These are phyloP conservation scores for Malassezia globosa DNA, from an alignment of 1,284 basidiomycete genomes.

Conservation along the genomic window DNA sequence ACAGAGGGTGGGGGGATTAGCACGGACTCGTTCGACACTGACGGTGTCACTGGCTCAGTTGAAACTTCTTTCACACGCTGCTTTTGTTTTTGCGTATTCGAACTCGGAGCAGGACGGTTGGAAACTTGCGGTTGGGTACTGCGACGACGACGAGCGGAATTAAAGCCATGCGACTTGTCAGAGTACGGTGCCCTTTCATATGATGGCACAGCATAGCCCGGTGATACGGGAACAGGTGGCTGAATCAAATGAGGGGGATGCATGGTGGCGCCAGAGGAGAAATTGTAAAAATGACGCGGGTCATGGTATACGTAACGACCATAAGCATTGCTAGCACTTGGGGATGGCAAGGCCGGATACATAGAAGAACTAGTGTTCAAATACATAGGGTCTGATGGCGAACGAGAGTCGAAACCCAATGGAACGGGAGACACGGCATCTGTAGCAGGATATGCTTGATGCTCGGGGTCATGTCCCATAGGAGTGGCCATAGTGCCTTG, in stretches of 20 bases:
- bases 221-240: neutral
- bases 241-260: neutral
- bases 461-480: neutral
- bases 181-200: neutral
- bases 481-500: neutral
- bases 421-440: neutral
- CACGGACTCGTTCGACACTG: too few relatives aligned
- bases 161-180: neutral
- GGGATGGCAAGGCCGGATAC: neutral
- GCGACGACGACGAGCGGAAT: neutral
- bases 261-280: neutral
- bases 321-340: neutral
- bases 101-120: too few relatives aligned
- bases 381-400: neutral
- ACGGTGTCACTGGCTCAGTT: too few relatives aligned
- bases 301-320: conserved; percentile 1
- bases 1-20: too few relatives aligned
- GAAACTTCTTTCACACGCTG: too few relatives aligned
- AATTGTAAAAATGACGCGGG: neutral
- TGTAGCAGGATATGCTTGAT: neutral
- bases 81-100: too few relatives aligned
- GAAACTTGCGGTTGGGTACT: neutral
- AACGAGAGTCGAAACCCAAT: neutral
- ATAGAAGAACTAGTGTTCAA: neutral
- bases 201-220: neutral